Evolutionary conservation across 106 monocot species (phyloP).

Genomic region (Platanthera guangdongensis): DNA sequence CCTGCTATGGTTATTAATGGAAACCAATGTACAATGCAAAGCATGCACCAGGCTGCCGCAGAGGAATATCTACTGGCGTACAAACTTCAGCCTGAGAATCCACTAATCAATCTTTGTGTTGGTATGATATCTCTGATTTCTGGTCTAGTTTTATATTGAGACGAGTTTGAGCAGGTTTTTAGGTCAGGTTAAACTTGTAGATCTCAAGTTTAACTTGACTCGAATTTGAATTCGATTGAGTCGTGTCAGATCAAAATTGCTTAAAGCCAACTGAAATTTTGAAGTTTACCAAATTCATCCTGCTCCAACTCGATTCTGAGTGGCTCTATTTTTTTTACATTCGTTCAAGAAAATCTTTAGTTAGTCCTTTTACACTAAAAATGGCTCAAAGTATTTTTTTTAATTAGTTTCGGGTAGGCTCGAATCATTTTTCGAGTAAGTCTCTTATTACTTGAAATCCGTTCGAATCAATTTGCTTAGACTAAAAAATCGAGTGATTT

Average conservation of each 20-base stretch:
- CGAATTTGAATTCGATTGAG: too few relatives aligned
- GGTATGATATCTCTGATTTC: slow-evolving; percentile 30
- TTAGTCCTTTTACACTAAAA: too few relatives aligned
- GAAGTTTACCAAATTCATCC: too few relatives aligned
- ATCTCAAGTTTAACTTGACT: too few relatives aligned
- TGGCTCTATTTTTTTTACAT: too few relatives aligned
- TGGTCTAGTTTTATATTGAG: neutral
- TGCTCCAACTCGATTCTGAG: too few relatives aligned
- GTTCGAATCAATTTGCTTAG: too few relatives aligned
- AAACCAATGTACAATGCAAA: slow-evolving; percentile 65
- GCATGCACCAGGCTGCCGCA: slow-evolving; percentile 84
- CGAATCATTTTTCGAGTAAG: neutral
- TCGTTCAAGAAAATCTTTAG: too few relatives aligned
- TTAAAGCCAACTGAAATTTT: too few relatives aligned
- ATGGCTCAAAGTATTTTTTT: neutral
- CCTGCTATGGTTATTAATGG: slow-evolving; percentile 73
- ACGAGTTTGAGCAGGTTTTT: neutral
- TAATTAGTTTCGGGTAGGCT: neutral
- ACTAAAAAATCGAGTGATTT: too few relatives aligned
- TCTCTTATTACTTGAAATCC: neutral
- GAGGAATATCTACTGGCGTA: slow-evolving; percentile 80
- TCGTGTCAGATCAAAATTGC: too few relatives aligned
- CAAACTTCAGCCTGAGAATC: slow-evolving; percentile 77
- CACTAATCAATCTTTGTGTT: slow-evolving; percentile 79
- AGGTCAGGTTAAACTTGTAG: too few relatives aligned